Evolutionary conservation across 2,329 filamentous ascomycete species (phyloP).

Genomic region (Xylariaceae sp.): DNA sequence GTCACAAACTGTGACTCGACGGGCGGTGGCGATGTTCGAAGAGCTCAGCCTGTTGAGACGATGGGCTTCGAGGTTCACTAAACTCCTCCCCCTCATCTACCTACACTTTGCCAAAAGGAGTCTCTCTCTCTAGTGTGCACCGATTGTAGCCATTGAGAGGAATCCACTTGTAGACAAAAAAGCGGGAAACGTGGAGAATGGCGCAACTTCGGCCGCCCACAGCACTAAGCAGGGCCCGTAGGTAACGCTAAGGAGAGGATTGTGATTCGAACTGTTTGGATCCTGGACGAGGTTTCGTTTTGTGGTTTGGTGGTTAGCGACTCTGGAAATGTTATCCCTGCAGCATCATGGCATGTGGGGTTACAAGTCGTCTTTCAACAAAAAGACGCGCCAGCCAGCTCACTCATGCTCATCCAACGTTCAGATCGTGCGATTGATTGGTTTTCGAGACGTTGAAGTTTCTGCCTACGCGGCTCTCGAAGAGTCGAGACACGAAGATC

Average conservation of each 20-base stretch:
- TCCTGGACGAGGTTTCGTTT: not conserved
- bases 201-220: slow-evolving; percentile 9
- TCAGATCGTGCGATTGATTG: too few relatives aligned
- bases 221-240: not conserved
- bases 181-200: slow-evolving; percentile 8
- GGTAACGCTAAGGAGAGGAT: not conserved
- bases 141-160: too few relatives aligned
- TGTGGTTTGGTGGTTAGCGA: too few relatives aligned
- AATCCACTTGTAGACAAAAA: not conserved
- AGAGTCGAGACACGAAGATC: not conserved
- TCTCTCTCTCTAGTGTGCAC: too few relatives aligned
- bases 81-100: too few relatives aligned
- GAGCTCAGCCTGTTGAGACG: too few relatives aligned
- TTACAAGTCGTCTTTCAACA: not conserved
- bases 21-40: too few relatives aligned
- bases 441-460: too few relatives aligned
- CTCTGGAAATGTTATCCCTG: not conserved
- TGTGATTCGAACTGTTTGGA: not conserved
- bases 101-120: too few relatives aligned
- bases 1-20: too few relatives aligned
- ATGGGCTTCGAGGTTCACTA: too few relatives aligned
- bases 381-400: not conserved
- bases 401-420: not conserved
- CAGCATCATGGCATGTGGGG: not conserved
- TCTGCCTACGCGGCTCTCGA: not conserved